Conservation (phyloP, 106 monocot species). For the Platanthera zijinensis region DNA sequence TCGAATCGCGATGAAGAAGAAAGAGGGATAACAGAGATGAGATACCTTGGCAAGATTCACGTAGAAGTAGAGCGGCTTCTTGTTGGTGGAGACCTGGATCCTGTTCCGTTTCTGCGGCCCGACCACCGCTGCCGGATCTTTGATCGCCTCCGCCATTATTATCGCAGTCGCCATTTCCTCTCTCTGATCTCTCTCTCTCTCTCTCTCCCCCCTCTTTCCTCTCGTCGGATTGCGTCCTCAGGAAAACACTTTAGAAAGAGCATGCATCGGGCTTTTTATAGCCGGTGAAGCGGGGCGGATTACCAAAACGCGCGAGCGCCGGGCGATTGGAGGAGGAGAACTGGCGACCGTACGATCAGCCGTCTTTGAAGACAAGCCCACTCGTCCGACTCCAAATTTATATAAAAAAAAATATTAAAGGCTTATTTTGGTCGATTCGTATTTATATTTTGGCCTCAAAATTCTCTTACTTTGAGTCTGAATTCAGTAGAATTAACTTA, state of each 20-base stretch:
- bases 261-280: neutral
- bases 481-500: too few relatives aligned
- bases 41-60: slow-evolving; percentile 84
- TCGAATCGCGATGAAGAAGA: neutral
- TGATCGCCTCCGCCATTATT: slow-evolving; percentile 7
- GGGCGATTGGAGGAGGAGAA: too few relatives aligned
- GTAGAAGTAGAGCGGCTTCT: slow-evolving; percentile 80
- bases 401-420: too few relatives aligned
- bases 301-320: neutral
- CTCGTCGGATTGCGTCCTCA: neutral
- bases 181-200: slow-evolving; percentile 16
- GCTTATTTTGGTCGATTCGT: too few relatives aligned
- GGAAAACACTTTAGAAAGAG: neutral
- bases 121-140: slow-evolving; percentile 8
- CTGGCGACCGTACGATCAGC: too few relatives aligned
- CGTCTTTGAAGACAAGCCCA: too few relatives aligned
- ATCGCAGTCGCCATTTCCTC: slow-evolving; percentile 8
- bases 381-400: too few relatives aligned
- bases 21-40: neutral
- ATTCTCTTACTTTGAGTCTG: too few relatives aligned
- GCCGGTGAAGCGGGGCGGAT: neutral
- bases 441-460: too few relatives aligned
- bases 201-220: neutral
- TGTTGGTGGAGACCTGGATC: slow-evolving; percentile 72
- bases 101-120: slow-evolving; percentile 37